phyloP scores from a whole-genome alignment of 2,329 filamentous ascomycete genomes.

The Colletotrichum musicola region DNA sequence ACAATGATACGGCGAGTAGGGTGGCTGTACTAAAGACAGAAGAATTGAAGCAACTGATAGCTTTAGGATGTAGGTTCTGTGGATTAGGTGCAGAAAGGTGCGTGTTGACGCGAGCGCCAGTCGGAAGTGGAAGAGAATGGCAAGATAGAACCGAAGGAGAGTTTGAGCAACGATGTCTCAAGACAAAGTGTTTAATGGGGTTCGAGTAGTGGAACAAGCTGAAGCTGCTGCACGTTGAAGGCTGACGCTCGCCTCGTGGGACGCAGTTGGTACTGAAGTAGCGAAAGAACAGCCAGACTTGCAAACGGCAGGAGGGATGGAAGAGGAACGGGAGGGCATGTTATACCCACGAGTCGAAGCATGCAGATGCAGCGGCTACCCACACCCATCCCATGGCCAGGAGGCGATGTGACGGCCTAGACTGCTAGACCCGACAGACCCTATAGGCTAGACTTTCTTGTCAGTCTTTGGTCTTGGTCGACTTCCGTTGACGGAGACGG shows the following conservation, averaged over 20 bases:
- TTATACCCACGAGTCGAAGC: conserved; percentile 14
- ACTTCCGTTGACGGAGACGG: conserved; percentile 31
- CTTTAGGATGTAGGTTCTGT: conserved; percentile 2
- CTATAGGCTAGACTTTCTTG: conserved; percentile 6
- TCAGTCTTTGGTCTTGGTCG: conserved; percentile 5
- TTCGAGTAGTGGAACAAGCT: neutral
- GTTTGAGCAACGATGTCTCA: neutral
- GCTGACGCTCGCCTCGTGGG: neutral
- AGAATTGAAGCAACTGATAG: too few relatives aligned
- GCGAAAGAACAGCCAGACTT: conserved; percentile 2
- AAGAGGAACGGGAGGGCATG: conserved; percentile 4
- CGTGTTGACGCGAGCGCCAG: neutral
- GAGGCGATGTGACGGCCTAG: conserved; percentile 3
- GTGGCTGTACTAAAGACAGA: too few relatives aligned
- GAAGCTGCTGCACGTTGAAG: conserved; percentile 20
- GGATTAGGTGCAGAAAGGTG: neutral
- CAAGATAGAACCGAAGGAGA: too few relatives aligned
- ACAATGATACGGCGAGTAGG: too few relatives aligned
- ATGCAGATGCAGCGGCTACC: neutral
- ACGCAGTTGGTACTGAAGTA: neutral
- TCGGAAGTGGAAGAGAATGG: neutral
- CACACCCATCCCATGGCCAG: neutral
- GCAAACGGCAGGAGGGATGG: neutral
- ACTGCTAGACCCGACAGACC: conserved; percentile 11
- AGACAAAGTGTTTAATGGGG: neutral